Conservation (phyloP, 805 yeast species). For the Barnettozyma sucrosica region DNA sequence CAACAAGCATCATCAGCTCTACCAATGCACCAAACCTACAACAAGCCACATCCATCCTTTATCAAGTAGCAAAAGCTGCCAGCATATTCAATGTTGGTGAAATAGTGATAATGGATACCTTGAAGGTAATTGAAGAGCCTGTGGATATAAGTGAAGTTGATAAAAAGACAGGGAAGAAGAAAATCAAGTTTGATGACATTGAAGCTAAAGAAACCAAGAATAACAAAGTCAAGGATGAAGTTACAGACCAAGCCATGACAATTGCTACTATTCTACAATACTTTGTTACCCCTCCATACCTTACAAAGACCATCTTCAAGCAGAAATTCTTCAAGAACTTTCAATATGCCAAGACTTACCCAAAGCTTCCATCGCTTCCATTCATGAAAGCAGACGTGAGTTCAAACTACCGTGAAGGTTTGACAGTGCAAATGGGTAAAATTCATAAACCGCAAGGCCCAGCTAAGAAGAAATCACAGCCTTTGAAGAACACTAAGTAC, state of each 20-base stretch:
- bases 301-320: slow-evolving; percentile 59
- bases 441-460: slow-evolving; percentile 25
- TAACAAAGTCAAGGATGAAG: slow-evolving; percentile 13
- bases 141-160: slow-evolving; percentile 21
- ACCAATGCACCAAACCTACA: slow-evolving; percentile 58
- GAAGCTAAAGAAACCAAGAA: slow-evolving; percentile 14
- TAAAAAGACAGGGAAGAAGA: slow-evolving; percentile 19
- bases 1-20: slow-evolving; percentile 53
- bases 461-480: slow-evolving; percentile 41
- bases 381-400: slow-evolving; percentile 46
- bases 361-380: slow-evolving; percentile 68
- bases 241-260: slow-evolving; percentile 38
- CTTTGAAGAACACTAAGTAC: slow-evolving; percentile 55
- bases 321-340: slow-evolving; percentile 41
- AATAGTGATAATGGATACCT: slow-evolving; percentile 60
- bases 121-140: slow-evolving; percentile 22
- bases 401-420: slow-evolving; percentile 58
- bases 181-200: slow-evolving; percentile 30
- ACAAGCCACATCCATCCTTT: slow-evolving; percentile 67
- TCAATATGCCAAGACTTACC: slow-evolving; percentile 60
- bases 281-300: slow-evolving; percentile 80
- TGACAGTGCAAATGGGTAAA: slow-evolving; percentile 36
- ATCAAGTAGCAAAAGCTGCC: slow-evolving; percentile 75
- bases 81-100: slow-evolving; percentile 68
- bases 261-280: slow-evolving; percentile 70